phyloP scores from a whole-genome alignment of 805 yeast genomes.

The Pichia exigua region DNA sequence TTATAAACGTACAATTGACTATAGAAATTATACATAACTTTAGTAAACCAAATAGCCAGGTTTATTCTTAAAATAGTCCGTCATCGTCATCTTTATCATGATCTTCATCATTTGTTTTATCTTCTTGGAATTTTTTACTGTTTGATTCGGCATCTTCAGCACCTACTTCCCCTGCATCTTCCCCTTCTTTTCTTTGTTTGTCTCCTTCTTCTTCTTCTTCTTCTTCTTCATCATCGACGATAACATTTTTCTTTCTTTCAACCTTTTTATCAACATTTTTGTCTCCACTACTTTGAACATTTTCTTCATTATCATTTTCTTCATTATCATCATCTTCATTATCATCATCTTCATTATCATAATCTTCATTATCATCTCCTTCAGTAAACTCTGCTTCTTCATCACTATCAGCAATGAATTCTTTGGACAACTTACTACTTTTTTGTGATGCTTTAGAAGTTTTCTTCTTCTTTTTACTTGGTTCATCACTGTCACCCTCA shows the following conservation, averaged over 20 bases:
- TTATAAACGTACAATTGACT: neutral
- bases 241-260: slow-evolving; percentile 15
- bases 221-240: slow-evolving; percentile 18
- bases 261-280: slow-evolving; percentile 19
- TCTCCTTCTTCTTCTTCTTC: slow-evolving; percentile 14
- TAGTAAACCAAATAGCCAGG: neutral
- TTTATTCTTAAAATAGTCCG: slow-evolving; percentile 4
- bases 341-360: slow-evolving; percentile 5
- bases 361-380: slow-evolving; percentile 13
- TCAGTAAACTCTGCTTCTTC: slow-evolving; percentile 23
- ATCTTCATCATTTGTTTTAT: neutral
- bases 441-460: slow-evolving; percentile 13
- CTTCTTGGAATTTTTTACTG: neutral
- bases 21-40: neutral
- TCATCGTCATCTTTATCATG: slow-evolving; percentile 13
- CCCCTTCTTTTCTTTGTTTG: slow-evolving; percentile 14
- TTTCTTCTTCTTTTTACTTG: slow-evolving; percentile 12
- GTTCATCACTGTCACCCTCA: slow-evolving; percentile 11
- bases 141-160: neutral
- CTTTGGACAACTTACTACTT: slow-evolving; percentile 20
- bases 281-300: slow-evolving; percentile 6
- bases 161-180: slow-evolving; percentile 14
- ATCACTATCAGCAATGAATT: slow-evolving; percentile 27
- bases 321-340: slow-evolving; percentile 6
- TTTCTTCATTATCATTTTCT: slow-evolving; percentile 2